Conservation (phyloP, 768 basidiomycete genomes). For the button mushroom (Agaricus bisporus) region DNA sequence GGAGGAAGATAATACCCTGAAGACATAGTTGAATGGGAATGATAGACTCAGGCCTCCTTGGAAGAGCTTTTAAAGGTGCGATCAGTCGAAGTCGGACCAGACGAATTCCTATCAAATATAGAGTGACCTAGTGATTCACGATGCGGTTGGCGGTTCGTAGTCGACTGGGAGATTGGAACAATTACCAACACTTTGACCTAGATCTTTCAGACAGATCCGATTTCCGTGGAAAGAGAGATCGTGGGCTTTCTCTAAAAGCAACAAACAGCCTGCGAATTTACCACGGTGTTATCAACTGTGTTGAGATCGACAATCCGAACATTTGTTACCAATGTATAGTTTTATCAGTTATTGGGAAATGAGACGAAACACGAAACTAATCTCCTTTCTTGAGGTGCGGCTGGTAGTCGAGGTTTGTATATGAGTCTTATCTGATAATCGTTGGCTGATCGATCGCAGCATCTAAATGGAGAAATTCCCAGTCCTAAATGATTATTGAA, state of each 20-base stretch:
- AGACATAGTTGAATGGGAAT: slow-evolving; percentile 23
- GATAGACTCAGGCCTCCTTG: background rate
- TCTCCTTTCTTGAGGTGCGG: too few species aligned
- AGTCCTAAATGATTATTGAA: too few species aligned
- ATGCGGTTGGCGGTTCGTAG: slow-evolving; percentile 5
- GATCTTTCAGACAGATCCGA: slow-evolving; percentile 8
- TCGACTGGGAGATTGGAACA: slow-evolving; percentile 5
- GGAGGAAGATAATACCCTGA: slow-evolving; percentile 30
- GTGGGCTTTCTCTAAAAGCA: background rate
- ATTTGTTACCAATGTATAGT: background rate
- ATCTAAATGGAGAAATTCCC: background rate
- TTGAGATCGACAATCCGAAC: background rate
- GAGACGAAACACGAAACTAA: too few species aligned
- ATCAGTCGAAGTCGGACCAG: background rate
- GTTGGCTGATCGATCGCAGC: background rate
- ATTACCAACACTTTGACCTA: slow-evolving; percentile 1
- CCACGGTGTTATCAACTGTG: background rate
- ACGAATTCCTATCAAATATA: background rate
- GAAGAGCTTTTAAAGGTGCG: slow-evolving; percentile 17
- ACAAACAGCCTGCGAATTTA: background rate
- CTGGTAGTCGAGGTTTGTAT: background rate
- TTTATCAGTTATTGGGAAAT: too few species aligned
- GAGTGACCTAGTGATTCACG: background rate
- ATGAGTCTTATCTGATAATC: background rate
- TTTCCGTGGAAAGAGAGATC: slow-evolving; percentile 4